A percentile compares a stretch with the other conserved stretches of the same genome.
Evolutionary conservation across 805 yeast genomes (phyloP).

Genomic region (Tetrapisispora arboricola): DNA sequence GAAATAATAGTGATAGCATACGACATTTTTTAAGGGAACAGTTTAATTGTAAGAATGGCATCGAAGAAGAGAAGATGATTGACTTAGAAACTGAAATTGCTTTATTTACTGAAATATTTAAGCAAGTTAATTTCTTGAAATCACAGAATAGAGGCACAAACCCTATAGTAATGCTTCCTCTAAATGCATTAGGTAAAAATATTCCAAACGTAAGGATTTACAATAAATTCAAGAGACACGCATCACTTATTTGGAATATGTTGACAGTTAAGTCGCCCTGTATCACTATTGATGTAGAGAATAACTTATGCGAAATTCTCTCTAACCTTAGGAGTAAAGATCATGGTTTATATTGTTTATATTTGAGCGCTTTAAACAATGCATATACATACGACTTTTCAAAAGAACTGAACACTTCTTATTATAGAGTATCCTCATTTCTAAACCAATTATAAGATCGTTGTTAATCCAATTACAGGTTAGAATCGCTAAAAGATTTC

Average conservation of each 20-base stretch:
- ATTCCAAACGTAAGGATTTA: not conserved
- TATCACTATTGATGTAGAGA: not conserved
- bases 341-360: not conserved
- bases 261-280: not conserved
- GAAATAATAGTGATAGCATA: not conserved
- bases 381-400: not conserved
- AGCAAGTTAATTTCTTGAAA: slow-evolving; percentile 1
- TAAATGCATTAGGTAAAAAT: not conserved
- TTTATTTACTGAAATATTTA: slow-evolving; percentile 1
- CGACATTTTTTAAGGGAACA: not conserved
- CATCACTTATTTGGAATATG: not conserved
- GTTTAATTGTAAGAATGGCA: too few species aligned
- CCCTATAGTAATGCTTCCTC: slow-evolving; percentile 1
- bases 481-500: not conserved
- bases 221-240: not conserved
- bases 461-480: not conserved
- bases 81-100: not conserved
- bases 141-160: not conserved
- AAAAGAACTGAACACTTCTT: not conserved
- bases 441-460: not conserved
- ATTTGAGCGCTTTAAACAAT: not conserved
- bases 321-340: not conserved
- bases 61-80: not conserved
- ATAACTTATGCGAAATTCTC: not conserved
- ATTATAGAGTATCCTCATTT: slow-evolving; percentile 1